Base-by-base conservation (phyloP, 2,329 filamentous ascomycete species). In the Cytospora paraplurivora region DNA sequence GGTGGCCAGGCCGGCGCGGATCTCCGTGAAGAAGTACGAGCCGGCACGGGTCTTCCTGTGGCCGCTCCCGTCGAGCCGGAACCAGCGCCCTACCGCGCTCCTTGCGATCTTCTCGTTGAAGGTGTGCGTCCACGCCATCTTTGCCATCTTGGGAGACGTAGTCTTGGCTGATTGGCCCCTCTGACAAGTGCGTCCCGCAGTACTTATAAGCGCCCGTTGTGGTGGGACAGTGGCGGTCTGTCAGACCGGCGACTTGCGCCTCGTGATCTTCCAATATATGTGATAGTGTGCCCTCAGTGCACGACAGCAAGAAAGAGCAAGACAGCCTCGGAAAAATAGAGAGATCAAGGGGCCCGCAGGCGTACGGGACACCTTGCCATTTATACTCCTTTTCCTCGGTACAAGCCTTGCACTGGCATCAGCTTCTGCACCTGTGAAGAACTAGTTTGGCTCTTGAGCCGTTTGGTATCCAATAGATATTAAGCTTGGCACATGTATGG, bases 1-100 rank as follows among this genome's bases (percentile, higher is more conserved):
- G 73, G 90, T 93, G 33, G 91, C 91, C 44, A 96, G 78, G 55
- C 92, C 92, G 64, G 90, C 92, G 66, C 92, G 88, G 60, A 96
- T 81, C 77, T 96, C 92, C 56, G 92, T 96, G 71, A 91, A 86
- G 79, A 96, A 96, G 70, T 83, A 82, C 37, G 91, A 89, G 27
- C 88, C 88, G 72, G 91, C 89, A 59, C 91, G 86, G 65, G 44
- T 59, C 32, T 69, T 73, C 66, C 71, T 65, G 51, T 94, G 90
- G 71, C 91, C 91, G 47, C 85, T 92, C 68, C 90, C 90, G 67
- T 96, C 91, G 49, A 96, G 85, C 68, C 87, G 85, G 77, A 96
- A 96, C 79, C 88, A 90, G 68, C 82, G 80, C 67, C 91, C 91
- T 65, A 92, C 82, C 38, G 81, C 75, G 72, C 87, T 88, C 67